Evolutionary conservation across 2,329 filamentous ascomycete species (phyloP), one percentile per base, ranked within the genome.

Genomic region (Fusarium circinatum): DNA sequence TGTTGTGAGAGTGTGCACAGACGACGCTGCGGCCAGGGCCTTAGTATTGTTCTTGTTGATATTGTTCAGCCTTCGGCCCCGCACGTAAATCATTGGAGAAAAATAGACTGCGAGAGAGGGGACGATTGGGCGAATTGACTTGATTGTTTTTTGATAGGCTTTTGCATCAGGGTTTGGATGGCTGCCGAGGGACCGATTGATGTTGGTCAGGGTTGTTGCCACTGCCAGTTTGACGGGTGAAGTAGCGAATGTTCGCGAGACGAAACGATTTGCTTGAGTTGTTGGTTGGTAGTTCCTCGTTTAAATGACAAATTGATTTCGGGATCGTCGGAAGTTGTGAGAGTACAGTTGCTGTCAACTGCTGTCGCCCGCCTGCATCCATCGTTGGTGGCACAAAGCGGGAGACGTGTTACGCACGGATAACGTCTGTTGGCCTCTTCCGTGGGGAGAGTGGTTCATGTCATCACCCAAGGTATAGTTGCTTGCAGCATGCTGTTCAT

Each of bases 31-130:
- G 18, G 44, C 26, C 32, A 55, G 54, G 48, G 57, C 41, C 18
- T 73, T 75, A 48, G 59, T 70, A 73, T 75, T 75, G 73, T 75
- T 73, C 72, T 73, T 18, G 11, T 62, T 73, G 42, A 60, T 73
- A 67, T 75, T 75, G 68, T 73, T 69, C 64, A 56, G 24, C 38
- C 58, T 24, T 15, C 20, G 38, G 57, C 38, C 52, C 62, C 70
- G 49, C 67, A 36, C 36, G 14, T 6, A 36, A 20, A n/a, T 30
- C n/a, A 17, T 45, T n/a, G 36, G n/a, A 6, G 22, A 28, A 14
- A 22, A 38, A 1, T 34, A 20, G 3, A 17, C 10, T 11, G 1
- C 20, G 1, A 20, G 34, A 18, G 44, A n/a, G 32, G 14, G 20
- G 17, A 13, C 14, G 11, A 49, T 22, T 15, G 13, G 24, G 8